Conservation (phyloP, 2,329 filamentous ascomycete genomes). For the Hypoxylon sp. region DNA sequence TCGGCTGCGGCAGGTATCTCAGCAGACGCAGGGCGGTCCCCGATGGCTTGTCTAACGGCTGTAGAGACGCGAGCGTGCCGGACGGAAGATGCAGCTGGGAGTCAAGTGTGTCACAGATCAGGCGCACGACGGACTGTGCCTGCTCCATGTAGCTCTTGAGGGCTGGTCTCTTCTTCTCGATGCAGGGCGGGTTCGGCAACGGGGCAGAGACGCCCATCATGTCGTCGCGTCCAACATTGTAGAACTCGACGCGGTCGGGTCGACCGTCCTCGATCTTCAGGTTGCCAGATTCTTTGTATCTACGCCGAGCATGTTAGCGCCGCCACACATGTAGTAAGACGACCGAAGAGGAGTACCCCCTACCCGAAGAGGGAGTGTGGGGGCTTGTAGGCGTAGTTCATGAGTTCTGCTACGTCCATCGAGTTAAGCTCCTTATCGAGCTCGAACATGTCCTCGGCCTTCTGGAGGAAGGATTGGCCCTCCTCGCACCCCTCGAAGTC, state of each 20-base stretch:
- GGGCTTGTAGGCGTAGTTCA: constrained; percentile 4
- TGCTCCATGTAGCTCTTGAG: constrained; percentile 12
- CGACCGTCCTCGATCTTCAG: constrained; percentile 8
- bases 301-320: constrained; percentile 1
- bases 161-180: constrained; percentile 19
- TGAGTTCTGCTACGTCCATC: constrained; percentile 8
- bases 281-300: constrained; percentile 6
- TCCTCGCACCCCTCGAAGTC: constrained; percentile 4
- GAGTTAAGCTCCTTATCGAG: constrained; percentile 8
- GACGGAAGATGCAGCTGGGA: constrained; percentile 37
- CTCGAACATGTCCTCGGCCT: constrained; percentile 1
- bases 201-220: constrained; percentile 37
- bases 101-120: constrained; percentile 37
- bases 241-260: constrained; percentile 43
- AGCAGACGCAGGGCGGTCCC: constrained; percentile 39
- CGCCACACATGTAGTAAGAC: neutral
- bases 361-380: constrained; percentile 11
- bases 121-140: constrained; percentile 30
- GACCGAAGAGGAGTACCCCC: neutral
- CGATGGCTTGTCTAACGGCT: constrained; percentile 39
- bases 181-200: constrained; percentile 16
- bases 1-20: constrained; percentile 31
- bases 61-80: constrained; percentile 40
- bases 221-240: constrained; percentile 45
- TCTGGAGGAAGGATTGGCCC: neutral